These are phyloP conservation scores for Dendrostoma leiphaemia DNA, from an alignment of 2,329 filamentous ascomycete genomes.

Conservation along the genomic window DNA sequence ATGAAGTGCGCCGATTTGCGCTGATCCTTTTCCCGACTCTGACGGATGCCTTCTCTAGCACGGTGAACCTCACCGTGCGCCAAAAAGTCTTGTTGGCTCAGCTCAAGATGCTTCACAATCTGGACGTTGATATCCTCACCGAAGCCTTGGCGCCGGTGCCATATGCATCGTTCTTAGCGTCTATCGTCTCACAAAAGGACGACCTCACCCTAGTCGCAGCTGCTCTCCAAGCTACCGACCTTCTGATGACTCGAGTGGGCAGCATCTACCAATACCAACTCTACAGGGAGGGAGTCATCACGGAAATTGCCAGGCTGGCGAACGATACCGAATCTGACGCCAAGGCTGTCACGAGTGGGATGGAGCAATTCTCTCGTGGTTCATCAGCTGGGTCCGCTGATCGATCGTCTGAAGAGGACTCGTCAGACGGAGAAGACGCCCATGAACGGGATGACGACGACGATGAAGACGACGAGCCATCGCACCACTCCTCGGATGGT, in stretches of 20 bases:
- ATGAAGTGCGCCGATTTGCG: conserved; percentile 86
- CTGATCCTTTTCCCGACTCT: conserved; percentile 91
- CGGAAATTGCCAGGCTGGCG: conserved; percentile 82
- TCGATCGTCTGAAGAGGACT: conserved; percentile 21
- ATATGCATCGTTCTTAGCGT: conserved; percentile 92
- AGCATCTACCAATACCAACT: conserved; percentile 94
- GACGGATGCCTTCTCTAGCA: conserved; percentile 96
- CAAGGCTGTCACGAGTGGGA: conserved; percentile 20
- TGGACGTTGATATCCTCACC: conserved; percentile 80
- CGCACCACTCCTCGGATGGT: conserved; percentile 33
- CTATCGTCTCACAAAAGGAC: conserved; percentile 93
- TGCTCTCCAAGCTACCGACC: conserved; percentile 83
- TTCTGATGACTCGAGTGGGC: conserved; percentile 80
- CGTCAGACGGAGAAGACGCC: conserved; percentile 46
- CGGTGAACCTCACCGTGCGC: conserved; percentile 89
- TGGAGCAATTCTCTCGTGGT: conserved; percentile 29
- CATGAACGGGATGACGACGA: conserved; percentile 51
- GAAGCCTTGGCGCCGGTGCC: conserved; percentile 85
- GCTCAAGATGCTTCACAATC: conserved; percentile 93
- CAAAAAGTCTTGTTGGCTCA: conserved; percentile 96
- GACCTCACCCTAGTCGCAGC: conserved; percentile 83
- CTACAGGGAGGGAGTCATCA: conserved; percentile 92
- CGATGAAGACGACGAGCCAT: conserved; percentile 41
- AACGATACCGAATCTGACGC: conserved; percentile 38
- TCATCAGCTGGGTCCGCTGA: conserved; percentile 27